Percentiles rank a stretch among this genome's conserved stretches.
Conservation (phyloP, 176 grass and related monocot genomes). For the Tillandsia fasciculata region DNA sequence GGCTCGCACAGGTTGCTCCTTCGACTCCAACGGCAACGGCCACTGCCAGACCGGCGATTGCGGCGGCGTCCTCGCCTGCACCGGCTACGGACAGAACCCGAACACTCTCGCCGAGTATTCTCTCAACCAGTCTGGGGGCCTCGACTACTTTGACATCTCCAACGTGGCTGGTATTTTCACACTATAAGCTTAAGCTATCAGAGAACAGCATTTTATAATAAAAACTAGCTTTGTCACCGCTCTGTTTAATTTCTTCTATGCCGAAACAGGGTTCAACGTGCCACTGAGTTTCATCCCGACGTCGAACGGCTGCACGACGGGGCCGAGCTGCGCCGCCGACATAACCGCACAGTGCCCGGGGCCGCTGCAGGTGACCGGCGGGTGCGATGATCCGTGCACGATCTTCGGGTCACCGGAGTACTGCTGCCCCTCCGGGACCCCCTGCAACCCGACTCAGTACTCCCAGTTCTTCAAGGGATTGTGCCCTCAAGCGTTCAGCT, state of each 20-base stretch:
- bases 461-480: conserved; percentile 32
- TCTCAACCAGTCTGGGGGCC: not conserved
- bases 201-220: too few relatives aligned
- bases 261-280: not conserved
- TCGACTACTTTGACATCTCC: conserved; percentile 19
- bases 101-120: conserved; percentile 7
- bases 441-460: conserved; percentile 28
- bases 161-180: too few relatives aligned
- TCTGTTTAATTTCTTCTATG: too few relatives aligned
- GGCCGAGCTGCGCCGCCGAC: conserved; percentile 10
- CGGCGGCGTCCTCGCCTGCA: conserved; percentile 31
- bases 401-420: conserved; percentile 32
- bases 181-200: too few relatives aligned
- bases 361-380: conserved; percentile 15
- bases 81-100: not conserved
- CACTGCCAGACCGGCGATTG: conserved; percentile 42
- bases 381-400: conserved; percentile 39
- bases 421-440: conserved; percentile 13
- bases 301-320: conserved; percentile 5
- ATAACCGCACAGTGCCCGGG: conserved; percentile 30
- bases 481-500: conserved; percentile 40
- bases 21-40: conserved; percentile 34
- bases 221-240: too few relatives aligned
- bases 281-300: not conserved
- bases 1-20: conserved; percentile 49